Conservation (phyloP, 2,329 filamentous ascomycete genomes). For the Trichoderma sp. region DNA sequence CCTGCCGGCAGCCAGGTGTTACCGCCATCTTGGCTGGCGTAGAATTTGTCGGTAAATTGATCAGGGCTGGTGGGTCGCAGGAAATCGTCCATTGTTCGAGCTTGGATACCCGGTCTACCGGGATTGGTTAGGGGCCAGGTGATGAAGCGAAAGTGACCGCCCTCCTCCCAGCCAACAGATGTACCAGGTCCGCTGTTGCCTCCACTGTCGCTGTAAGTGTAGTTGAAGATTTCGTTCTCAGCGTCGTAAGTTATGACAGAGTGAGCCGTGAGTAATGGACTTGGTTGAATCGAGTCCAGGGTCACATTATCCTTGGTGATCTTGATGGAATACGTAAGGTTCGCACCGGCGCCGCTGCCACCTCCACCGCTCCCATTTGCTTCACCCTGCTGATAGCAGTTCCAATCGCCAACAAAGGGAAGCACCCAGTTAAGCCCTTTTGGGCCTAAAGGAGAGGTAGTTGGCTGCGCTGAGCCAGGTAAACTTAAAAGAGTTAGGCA, state of each 20-base stretch:
- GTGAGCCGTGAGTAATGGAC: neutral
- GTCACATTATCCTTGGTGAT: neutral
- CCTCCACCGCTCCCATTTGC: neutral
- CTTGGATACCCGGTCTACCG: neutral
- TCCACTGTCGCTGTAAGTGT: neutral
- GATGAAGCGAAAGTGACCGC: neutral
- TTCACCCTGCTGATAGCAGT: neutral
- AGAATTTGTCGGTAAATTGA: neutral
- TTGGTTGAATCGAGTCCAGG: neutral
- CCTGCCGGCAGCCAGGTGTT: neutral
- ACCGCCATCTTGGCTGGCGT: neutral
- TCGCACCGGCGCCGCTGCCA: neutral
- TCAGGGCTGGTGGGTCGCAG: neutral
- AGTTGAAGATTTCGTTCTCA: neutral
- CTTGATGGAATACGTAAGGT: neutral
- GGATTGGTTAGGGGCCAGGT: neutral
- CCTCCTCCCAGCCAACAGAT: neutral
- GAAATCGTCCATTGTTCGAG: neutral
- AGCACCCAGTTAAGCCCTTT: neutral
- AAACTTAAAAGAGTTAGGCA: neutral
- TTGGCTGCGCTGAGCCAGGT: neutral
- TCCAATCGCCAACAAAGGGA: neutral
- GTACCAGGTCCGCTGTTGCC: neutral
- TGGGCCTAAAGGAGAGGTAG: neutral
- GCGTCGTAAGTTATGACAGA: neutral